Evolutionary conservation across 1,284 basidiomycete species (phyloP), one percentile per base, ranked within the genome.

Genomic region (Leccinum ponderosum): DNA sequence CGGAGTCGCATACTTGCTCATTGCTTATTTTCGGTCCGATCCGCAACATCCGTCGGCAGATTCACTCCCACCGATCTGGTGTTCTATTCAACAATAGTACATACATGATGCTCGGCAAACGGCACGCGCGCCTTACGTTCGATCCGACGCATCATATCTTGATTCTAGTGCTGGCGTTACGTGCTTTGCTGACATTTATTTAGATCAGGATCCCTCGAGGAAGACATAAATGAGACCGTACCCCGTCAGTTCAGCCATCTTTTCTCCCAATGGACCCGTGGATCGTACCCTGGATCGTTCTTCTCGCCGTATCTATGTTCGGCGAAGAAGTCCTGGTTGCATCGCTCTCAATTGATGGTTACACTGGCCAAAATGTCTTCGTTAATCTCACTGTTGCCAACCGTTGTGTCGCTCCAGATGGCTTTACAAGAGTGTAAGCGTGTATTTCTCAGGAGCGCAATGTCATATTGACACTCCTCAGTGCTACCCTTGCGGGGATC

Each of bases 391-490:
- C 55, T 6, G 20, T 57, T 31, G 44, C 57, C 6, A 60, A 64
- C 31, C 20, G 54, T 12, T 64, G 63, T 17, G 27, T 63, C n/a
- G 33, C 17, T 27, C 56, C 63, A 7, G 63, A 64, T 52, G 61
- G 60, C n/a, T 65, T 58, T 37, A 60, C 60, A 14, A 56, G 64
- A 64, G 29, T 51, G 64, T 65, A 64, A 11, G 63, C 44, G 14
- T 42, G 11, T 9, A 12, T 20, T 4, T n/a, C 3, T 31, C 22
- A 17, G 9, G 17, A 17, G 2, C 22, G 2, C 25, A 14, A 37
- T 42, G 6, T 3, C 14, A 31, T 35, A 22, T 14, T 47, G 42
- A 66, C 35, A 9, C 5, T 29, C 35, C 8, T 52, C 27, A 52
- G 50, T 29, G n/a, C 27, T 9, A 9, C 17, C 48, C 57, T 64